Evolutionary conservation across 768 basidiomycete genomes (phyloP).

Genomic region (Mrakia blollopis): DNA sequence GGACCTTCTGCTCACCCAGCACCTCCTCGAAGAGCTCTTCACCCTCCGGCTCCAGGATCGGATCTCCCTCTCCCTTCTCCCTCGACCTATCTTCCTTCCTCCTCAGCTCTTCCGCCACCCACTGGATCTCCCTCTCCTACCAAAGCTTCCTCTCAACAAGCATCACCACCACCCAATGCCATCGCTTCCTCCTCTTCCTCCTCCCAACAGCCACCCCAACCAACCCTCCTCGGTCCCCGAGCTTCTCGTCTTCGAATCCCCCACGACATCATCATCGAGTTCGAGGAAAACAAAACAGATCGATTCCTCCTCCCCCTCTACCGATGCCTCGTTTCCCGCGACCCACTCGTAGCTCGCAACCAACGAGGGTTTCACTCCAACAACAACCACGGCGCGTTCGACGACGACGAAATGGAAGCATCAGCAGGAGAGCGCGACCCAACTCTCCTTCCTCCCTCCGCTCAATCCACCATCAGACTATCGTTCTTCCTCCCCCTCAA

Average conservation of each 20-base stretch:
- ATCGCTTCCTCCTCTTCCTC: neutral
- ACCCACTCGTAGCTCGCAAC: neutral
- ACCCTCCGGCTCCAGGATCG: no score
- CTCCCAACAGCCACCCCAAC: neutral
- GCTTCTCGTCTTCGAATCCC: neutral
- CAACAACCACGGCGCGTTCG: neutral
- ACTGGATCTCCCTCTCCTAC: neutral
- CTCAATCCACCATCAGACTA: neutral
- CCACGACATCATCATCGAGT: slow-evolving; percentile 34
- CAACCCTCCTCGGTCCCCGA: neutral
- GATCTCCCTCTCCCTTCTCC: neutral
- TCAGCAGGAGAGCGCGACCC: neutral
- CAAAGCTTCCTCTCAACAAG: neutral
- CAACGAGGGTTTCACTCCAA: neutral
- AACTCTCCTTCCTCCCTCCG: neutral
- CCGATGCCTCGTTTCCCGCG: slow-evolving; percentile 22
- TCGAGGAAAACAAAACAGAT: slow-evolving; percentile 33
- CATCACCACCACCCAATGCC: neutral
- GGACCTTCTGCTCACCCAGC: no score
- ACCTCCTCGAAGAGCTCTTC: no score
- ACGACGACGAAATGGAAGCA: neutral
- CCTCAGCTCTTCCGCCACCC: neutral
- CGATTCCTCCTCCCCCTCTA: slow-evolving; percentile 32
- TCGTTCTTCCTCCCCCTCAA: slow-evolving; percentile 4
- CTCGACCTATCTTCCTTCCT: neutral